phyloP scores from a whole-genome alignment of 1,284 basidiomycete genomes.

The Microbotryomycetes sp. region DNA sequence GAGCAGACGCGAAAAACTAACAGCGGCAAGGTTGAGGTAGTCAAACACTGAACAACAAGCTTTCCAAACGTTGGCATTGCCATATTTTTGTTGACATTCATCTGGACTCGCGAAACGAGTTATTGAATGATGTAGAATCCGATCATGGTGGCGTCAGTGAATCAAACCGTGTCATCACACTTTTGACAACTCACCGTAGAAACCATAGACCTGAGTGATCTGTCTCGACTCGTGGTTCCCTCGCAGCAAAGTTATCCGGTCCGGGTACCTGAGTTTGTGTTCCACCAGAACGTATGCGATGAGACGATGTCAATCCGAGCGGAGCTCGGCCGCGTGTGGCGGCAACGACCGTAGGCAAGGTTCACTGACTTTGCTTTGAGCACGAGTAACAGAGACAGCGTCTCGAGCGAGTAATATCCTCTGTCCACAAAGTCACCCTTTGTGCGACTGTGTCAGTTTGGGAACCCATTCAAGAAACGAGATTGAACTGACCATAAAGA shows the following conservation, averaged over 20 bases:
- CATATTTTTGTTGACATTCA: constrained; percentile 95
- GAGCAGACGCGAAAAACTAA: constrained; percentile 45
- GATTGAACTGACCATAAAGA: constrained; percentile 72
- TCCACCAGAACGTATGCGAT: background rate
- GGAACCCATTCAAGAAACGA: background rate
- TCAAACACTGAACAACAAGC: constrained; percentile 93
- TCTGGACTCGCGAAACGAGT: too few relatives aligned
- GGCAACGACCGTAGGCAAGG: background rate
- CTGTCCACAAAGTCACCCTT: constrained; percentile 97
- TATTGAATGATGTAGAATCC: too few relatives aligned
- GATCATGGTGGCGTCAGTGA: too few relatives aligned
- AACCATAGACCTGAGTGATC: constrained; percentile 97
- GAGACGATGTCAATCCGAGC: background rate
- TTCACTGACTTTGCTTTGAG: constrained; percentile 73
- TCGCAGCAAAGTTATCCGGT: constrained; percentile 79
- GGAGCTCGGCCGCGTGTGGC: background rate
- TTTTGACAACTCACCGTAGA: constrained; percentile 67
- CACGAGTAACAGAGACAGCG: constrained; percentile 78
- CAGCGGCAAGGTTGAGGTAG: constrained; percentile 85
- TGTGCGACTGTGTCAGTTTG: background rate
- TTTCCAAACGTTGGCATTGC: constrained; percentile 89
- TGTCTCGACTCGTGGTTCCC: constrained; percentile 95
- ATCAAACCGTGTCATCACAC: too few relatives aligned
- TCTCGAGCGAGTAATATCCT: constrained; percentile 95
- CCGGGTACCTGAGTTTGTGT: constrained; percentile 63